Base-by-base conservation (phyloP, 805 yeast genomes). In the Saccharomycopsis synnaedendra region DNA sequence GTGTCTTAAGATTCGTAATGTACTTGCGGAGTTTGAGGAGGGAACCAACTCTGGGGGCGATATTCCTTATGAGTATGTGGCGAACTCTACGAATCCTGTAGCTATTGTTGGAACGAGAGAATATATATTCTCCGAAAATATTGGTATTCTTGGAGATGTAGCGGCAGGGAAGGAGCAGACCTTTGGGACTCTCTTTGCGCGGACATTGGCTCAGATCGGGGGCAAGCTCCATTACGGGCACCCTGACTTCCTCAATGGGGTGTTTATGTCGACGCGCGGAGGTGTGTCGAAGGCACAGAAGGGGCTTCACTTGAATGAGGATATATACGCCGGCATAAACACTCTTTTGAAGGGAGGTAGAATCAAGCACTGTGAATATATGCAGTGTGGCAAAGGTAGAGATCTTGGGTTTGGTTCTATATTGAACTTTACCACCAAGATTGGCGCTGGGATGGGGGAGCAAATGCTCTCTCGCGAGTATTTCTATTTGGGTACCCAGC, bases 391-490 rank as follows among this genome's bases (percentile, higher is more conserved):
- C 50, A 85, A 85, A 61, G 94, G 94, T 40, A 71, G 94, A 61
- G 93, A 85, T 67, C 70, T 85, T 58, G 93, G 94, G 3, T 84
- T 85, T 63, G 85, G 86, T 3, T 83, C 93, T 3, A 84, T 85
- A 58, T 71, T 82, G 63, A 84, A 82, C 61, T 85, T 85, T 64
- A 82, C 85, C 4, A 81, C 90, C 28, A 85, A 85, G 59, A 84
- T 85, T 62, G 94, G 94, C 42, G 86, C 93, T 47, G 94, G 93
- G 50, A 85, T 85, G 94, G 90, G 93, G 43, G 94, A 85, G 58
- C 94, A 85, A 60, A 78, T 83, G 76, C 69, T 85, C 48, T 83
- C 90, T 3, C 71, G 94, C 56, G 94, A 85, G 60, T 84, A 84
- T 63, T 85, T 76, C 62, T 83, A 84, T 59, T 68, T 85, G 53